Conservation (phyloP, 1,284 basidiomycete species). For the Coniophora puteana region DNA sequence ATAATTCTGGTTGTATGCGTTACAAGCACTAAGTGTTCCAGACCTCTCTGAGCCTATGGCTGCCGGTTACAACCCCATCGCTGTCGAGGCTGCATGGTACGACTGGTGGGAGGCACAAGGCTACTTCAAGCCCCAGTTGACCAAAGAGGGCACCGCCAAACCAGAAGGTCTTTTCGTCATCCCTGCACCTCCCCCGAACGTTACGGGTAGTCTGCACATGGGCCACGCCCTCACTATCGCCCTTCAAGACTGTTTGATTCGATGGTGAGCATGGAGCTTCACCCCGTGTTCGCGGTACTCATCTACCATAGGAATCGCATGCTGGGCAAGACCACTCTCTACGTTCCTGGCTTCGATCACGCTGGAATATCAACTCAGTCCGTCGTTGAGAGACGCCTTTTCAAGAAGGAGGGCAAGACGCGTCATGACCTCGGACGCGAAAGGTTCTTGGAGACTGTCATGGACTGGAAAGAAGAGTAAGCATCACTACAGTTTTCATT, state of each 20-base stretch:
- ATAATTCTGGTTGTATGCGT: neutral
- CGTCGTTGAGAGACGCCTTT: constrained; percentile 93
- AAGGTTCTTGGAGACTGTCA: constrained; percentile 88
- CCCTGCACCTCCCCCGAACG: constrained; percentile 95
- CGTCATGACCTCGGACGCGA: constrained; percentile 95
- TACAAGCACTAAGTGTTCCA: constrained; percentile 26
- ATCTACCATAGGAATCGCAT: constrained; percentile 78
- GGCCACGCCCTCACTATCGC: constrained; percentile 94
- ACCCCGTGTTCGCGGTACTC: neutral
- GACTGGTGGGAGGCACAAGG: constrained; percentile 95
- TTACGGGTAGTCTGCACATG: constrained; percentile 95
- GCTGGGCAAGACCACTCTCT: constrained; percentile 90
- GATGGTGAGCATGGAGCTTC: constrained; percentile 61
- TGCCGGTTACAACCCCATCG: constrained; percentile 90
- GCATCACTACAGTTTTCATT: constrained; percentile 21
- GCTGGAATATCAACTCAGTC: constrained; percentile 99
- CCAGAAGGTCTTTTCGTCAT: constrained; percentile 81
- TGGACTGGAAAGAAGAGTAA: constrained; percentile 96
- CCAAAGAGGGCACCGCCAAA: constrained; percentile 52
- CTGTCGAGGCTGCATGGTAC: constrained; percentile 96
- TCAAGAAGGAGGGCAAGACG: constrained; percentile 81
- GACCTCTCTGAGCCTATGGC: constrained; percentile 89
- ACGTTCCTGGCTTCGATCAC: constrained; percentile 96
- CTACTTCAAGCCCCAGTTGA: constrained; percentile 83
- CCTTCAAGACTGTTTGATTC: constrained; percentile 86